Evolutionary conservation across 176 grass and related monocot genomes (phyloP), one percentile per base, ranked within the genome.

Genomic region (Triticum urartu): DNA sequence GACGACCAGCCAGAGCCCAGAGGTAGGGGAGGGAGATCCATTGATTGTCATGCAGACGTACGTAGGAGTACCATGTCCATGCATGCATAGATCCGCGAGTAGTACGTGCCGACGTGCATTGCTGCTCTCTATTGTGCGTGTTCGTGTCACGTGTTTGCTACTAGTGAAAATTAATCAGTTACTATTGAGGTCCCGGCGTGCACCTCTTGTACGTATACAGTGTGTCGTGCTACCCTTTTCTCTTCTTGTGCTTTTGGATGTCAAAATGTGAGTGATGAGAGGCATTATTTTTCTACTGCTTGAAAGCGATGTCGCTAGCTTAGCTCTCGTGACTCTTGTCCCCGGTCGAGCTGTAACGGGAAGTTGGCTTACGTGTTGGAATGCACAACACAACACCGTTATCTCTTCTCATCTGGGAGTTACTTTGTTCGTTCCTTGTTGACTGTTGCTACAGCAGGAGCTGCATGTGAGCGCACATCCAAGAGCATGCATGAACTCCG

Each of bases 51-150:
- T 62, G 68, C 74, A 12, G 47, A 21, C 42, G 36, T 42, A 68
- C 65, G 28, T 30, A 30, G 28, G 28, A 30, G 5, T 65, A 65
- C 18, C 8, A 13, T n/a, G 4, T 6, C 10, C 40, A 28, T 15
- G 7, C 50, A 78, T 60, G 6, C 74, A 77, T 76, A 33, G 73
- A 76, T 79, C 79, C 79, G 79, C 25, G 42, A 33, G 40, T 81
- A 45, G 0, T 43, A 43, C 38, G 58, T 26, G 50, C 50, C 54
- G 17, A 26, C 22, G 22, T 4, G 17, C 79, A 33, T 67, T 21
- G 22, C 47, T 66, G 79, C 39, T 43, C 42, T 43, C 10, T 0
- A 12, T 20, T 54, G 22, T 52, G 13, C 36, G 47, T 78, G 73
- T 39, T 39, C 26, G 11, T 33, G 59, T 78, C 59, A 26, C 28